phyloP scores from a whole-genome alignment of 306 rosid species.

The Gillenia trifoliata region DNA sequence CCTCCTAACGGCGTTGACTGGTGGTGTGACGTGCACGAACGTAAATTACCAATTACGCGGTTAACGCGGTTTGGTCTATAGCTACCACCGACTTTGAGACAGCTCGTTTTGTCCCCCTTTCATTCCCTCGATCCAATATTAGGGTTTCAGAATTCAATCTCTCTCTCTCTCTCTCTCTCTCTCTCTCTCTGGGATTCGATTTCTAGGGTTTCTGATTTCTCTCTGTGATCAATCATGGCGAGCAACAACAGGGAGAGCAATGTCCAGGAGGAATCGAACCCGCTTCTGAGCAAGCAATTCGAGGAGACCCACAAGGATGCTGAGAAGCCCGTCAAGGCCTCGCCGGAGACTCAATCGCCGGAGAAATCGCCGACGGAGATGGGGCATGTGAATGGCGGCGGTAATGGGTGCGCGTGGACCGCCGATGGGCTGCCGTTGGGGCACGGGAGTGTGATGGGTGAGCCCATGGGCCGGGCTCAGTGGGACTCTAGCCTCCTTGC shows the following conservation, averaged over 20 bases:
- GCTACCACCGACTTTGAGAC: background rate
- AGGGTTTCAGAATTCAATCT: background rate
- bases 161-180: background rate
- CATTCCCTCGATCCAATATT: background rate
- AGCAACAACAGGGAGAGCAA: constrained; percentile 12
- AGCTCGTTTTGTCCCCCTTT: background rate
- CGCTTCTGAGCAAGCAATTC: constrained; percentile 48
- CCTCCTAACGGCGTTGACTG: background rate
- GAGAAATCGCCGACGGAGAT: constrained; percentile 17
- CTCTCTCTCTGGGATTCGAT: background rate
- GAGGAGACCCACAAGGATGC: constrained; percentile 20
- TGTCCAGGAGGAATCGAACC: constrained; percentile 60
- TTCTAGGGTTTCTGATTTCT: background rate
- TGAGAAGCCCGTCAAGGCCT: constrained; percentile 10
- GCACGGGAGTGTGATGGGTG: constrained; percentile 82
- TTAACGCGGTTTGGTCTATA: background rate
- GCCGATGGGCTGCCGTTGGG: constrained; percentile 69
- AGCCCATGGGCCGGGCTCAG: constrained; percentile 64
- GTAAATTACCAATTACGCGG: background rate
- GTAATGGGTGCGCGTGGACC: constrained; percentile 53
- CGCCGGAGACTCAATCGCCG: background rate
- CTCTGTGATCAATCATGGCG: constrained; percentile 31
- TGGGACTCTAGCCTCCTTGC: constrained; percentile 72
- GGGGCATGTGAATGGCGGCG: constrained; percentile 14
- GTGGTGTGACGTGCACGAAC: background rate